phyloP scores from a whole-genome alignment of 2,329 filamentous ascomycete genomes.

The Eutypa lata region DNA sequence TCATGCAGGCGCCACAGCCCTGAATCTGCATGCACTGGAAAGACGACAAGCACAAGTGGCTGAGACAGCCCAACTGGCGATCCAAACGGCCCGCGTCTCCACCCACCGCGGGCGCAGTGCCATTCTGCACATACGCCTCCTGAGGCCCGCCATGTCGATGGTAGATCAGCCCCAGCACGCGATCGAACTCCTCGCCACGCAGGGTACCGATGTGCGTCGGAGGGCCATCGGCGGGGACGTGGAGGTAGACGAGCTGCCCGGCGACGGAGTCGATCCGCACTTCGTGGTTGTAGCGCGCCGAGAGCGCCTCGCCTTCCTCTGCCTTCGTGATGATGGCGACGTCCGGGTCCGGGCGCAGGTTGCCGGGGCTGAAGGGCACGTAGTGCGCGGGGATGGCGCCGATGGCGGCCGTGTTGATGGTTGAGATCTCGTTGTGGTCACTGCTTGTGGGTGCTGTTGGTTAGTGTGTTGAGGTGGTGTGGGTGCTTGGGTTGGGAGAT shows the following conservation, averaged over 20 bases:
- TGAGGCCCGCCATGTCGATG: too few relatives aligned
- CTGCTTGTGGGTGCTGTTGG: too few relatives aligned
- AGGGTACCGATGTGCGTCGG: too few relatives aligned
- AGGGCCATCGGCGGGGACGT: neutral
- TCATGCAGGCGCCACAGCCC: neutral
- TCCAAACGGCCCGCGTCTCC: too few relatives aligned
- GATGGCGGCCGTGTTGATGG: too few relatives aligned
- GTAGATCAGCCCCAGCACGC: too few relatives aligned
- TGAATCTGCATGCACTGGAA: neutral
- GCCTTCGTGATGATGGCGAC: neutral
- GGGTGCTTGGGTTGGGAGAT: too few relatives aligned
- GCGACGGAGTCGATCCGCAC: neutral
- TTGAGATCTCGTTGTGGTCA: too few relatives aligned
- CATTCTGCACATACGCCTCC: too few relatives aligned
- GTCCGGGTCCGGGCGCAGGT: neutral
- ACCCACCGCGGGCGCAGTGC: too few relatives aligned
- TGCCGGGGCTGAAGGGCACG: neutral
- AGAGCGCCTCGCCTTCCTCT: neutral
- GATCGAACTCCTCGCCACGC: too few relatives aligned
- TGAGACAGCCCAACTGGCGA: neutral
- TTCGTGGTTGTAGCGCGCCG: neutral
- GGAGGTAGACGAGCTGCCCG: neutral
- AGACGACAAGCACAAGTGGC: neutral
- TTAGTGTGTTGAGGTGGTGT: too few relatives aligned
- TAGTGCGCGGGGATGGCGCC: neutral